A percentile compares a stretch with the other conserved stretches of the same genome.
phyloP scores from a whole-genome alignment of 495 filamentous ascomycete genomes.

The Patellaria atrata region DNA sequence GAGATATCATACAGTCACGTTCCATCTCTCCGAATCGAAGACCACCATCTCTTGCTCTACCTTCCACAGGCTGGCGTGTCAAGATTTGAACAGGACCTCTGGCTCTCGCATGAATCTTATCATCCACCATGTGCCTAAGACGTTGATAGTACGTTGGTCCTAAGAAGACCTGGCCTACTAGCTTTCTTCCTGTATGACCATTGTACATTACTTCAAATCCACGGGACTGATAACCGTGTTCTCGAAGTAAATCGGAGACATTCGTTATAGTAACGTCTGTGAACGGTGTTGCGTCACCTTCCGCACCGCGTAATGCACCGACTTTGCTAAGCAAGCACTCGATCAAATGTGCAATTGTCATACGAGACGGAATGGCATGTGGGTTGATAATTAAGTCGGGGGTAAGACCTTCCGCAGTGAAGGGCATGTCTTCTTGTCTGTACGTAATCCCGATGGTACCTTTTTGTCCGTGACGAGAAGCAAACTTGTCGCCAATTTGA shows the following conservation, averaged over 20 bases:
- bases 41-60: constrained; percentile 93
- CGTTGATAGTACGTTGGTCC: constrained; percentile 99
- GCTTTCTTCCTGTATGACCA: constrained; percentile 86
- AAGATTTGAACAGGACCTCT: constrained; percentile 93
- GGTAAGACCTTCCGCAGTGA: constrained; percentile 77
- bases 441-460: constrained; percentile 98
- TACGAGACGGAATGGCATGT: constrained; percentile 97
- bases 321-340: constrained; percentile 97
- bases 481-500: constrained; percentile 98
- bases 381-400: constrained; percentile 99
- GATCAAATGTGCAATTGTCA: constrained; percentile 99
- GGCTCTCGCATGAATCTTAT: constrained; percentile 97
- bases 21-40: constrained; percentile 99
- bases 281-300: constrained; percentile 96
- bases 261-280: constrained; percentile 93
- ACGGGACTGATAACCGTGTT: constrained; percentile 88
- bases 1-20: constrained; percentile 99
- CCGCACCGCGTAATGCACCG: constrained; percentile 71
- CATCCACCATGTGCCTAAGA: constrained; percentile 97
- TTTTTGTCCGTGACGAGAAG: constrained; percentile 97
- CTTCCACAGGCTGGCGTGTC: constrained; percentile 95
- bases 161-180: constrained; percentile 88
- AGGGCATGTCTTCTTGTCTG: constrained; percentile 97
- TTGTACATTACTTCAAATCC: constrained; percentile 99
- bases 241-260: constrained; percentile 76